Base-by-base conservation (phyloP, 1,284 basidiomycete genomes). In the Fomes fomentarius region DNA sequence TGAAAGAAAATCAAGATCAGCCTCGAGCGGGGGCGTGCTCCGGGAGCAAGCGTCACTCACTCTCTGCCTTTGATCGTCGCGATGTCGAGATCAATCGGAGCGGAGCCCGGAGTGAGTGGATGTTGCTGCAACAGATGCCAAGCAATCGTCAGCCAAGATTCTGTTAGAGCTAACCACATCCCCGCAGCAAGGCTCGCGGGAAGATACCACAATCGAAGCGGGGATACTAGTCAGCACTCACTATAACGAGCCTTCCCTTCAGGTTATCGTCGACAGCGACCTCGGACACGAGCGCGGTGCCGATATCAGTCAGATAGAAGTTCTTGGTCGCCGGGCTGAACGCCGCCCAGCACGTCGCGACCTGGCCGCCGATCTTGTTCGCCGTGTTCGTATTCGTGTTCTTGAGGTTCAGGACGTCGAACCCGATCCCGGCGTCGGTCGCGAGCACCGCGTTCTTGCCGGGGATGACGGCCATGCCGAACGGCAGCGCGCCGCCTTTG, bases 251-350 rank as follows among this genome's bases (percentile, higher is more conserved):
- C 19, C 69, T 70, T 4, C 69, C 73, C 50, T 73, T 72, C 45
- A 83, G 70, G 54, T 76, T 74, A 47, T 71, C 61, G 64, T 76
- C 73, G 46, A 83, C 71, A 41, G 73, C 71, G 38, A 81, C 72
- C 67, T 82, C 80, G 1, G 76, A 78, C 45, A 83, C 71, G 10
- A 66, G 65, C 7, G 73, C 63, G 14, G 76, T 78, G 22, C 66
- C 71, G 51, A 78, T 70, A 57, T 82, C 79, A 14, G 72, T 77
- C 22, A 82, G 60, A 66, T 77, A 82, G 68, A 78, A 80, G 67
- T 76, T 79, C 10, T 76, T 76, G 1, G 77, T 80, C 67, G 74
- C 70, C 38, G 63, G 62, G 63, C 75, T 77, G 67, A 75, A 78
- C 52, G 69, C 69, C 19, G 74, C 73, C 80, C 79, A 81, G 69